Evolutionary conservation across 1,284 basidiomycete species (phyloP), one percentile per base, ranked within the genome.

Genomic region (Ceraceosorus bombacis): DNA sequence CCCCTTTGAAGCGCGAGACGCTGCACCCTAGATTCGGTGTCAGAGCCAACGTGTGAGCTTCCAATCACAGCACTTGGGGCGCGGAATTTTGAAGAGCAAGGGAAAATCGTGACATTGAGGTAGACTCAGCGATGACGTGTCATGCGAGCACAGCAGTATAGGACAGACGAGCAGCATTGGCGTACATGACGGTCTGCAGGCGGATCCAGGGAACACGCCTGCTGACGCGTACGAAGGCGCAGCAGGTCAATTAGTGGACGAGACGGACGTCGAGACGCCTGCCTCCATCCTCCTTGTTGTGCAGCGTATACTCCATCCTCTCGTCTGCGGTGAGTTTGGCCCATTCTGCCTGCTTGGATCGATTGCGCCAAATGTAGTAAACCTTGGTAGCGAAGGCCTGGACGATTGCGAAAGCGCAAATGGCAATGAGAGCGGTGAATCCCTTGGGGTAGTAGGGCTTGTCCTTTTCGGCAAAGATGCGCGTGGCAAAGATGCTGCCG

Each of bases 401-500:
- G 1, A 64, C 61, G 49, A 66, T 63, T 15, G 58, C 55, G 6
- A 60, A 37, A 5, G 49, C 65, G 9, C 57, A 59, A 6, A 65
- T 59, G 0, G 38, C 51, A 41, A 70, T 58, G 27, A 70, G 59
- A 3, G 53, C 68, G 4, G 56, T 50, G 55, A 70, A 71, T 4
- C 65, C 67, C 39, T 64, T 64, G 49, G 55, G 56, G 54, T 73
- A 69, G 51, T 65, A 61, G 0, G 71, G 69, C 36, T 66, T 63
- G 43, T 69, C 66, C 4, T 53, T 55, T 36, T 62, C 58, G 9
- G 65, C 67, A 51, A 71, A 74, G 43, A 72, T 56, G n/a, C 63
- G 58, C 5, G 63, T 62, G 0, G 67, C 54, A 7, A 69, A 55
- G 41, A 74, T 60, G 5, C 57, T 58, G 12, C 62, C 64, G 4